These are phyloP conservation scores for Themeda triandra DNA, from an alignment of 176 grass and related monocot genomes.

Conservation along the genomic window DNA sequence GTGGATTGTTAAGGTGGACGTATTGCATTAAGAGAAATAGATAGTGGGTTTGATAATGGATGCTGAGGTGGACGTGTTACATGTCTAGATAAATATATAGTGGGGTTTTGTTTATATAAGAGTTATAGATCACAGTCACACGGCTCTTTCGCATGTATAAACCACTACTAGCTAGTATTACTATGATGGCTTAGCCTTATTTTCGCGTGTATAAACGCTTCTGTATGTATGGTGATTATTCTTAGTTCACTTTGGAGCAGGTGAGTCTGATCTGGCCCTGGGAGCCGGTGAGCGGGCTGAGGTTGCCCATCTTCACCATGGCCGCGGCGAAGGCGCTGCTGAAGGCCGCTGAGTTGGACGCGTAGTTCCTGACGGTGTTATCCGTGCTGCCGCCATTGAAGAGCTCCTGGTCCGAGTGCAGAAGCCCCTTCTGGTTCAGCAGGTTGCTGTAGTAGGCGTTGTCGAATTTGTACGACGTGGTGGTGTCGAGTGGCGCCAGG, in stretches of 20 bases:
- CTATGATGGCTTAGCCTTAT: not conserved
- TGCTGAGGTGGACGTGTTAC: too few relatives aligned
- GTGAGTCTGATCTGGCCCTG: conserved; percentile 39
- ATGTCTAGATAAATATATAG: too few relatives aligned
- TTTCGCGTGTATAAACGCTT: not conserved
- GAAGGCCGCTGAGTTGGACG: conserved; percentile 33
- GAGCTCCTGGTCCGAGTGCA: conserved; percentile 76
- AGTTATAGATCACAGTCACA: not conserved
- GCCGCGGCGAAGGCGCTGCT: conserved; percentile 34
- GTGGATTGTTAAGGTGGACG: too few relatives aligned
- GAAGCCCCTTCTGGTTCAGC: conserved; percentile 39
- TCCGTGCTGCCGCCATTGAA: conserved; percentile 67
- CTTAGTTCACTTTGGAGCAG: conserved; percentile 35
- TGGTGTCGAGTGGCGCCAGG: conserved; percentile 58
- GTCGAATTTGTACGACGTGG: conserved; percentile 39
- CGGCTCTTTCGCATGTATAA: not conserved
- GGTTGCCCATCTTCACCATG: conserved; percentile 53
- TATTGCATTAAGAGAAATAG: too few relatives aligned
- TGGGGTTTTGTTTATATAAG: too few relatives aligned
- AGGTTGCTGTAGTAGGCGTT: conserved; percentile 68
- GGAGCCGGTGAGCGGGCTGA: conserved; percentile 15
- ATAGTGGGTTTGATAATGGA: too few relatives aligned
- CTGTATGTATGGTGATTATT: not conserved
- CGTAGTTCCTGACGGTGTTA: conserved; percentile 42
- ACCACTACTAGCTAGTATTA: not conserved